Evolutionary conservation across 23 red algal species (phyloP), one percentile per base, ranked within the genome.

Genomic region (Gracilaria gracilis): DNA sequence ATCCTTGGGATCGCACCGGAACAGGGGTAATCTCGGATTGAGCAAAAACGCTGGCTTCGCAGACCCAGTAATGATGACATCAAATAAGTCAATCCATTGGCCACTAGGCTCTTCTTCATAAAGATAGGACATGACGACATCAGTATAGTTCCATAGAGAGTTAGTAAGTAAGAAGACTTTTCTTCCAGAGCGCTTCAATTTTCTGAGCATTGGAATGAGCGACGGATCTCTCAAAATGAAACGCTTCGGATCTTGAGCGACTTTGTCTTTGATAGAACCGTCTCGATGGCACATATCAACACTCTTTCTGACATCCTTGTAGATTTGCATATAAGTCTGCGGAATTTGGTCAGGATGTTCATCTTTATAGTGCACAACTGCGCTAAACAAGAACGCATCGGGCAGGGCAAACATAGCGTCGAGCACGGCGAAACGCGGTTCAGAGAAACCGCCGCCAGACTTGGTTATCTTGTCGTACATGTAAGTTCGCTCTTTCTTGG

Each of bases 271-370:
- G 35, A 99, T 96, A 58, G 79, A 88, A 29, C 97, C 97, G 82
- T 99, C 97, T n/a, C 97, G 94, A 72, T 99, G 97, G 80, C 94
- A 99, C 72, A 99, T 90, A 73, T 99, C 97, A 51, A 99, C 97
- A 25, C 82, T 83, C 67, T 57, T 67, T 40, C 97, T 80, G 19
- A 99, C 97, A 58, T 99, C 97, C 29, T 78, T 75, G 61, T 95
- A 99, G 49, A 99, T 99, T 47, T 86, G 79, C 29, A 34, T 57
- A 51, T 96, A 96, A 49, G 76, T 37, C 32, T 96, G 94, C 2
- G 55, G 7, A 77, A 98, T 95, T 25, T 58, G 44, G 4, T 79
- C 86, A 16, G 94, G 97, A 65, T 99, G 57, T 58, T 64, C 79
- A 61, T 99, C 94, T 75, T 95, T 96, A 55, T 88, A 85, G 31